phyloP scores from a whole-genome alignment of 1,284 basidiomycete genomes.

The Stereum hirsutum region DNA sequence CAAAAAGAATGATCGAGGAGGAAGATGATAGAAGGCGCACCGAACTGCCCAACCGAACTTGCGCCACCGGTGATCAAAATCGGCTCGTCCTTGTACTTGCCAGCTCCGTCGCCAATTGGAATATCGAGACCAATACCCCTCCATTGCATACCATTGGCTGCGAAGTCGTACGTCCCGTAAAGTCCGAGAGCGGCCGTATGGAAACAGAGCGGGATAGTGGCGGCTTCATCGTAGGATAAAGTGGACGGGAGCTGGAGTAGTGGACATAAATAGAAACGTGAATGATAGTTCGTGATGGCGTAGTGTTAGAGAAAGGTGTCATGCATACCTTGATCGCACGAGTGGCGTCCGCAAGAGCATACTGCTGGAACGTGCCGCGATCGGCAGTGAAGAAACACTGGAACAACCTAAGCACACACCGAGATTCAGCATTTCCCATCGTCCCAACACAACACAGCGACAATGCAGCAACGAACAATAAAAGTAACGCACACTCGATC shows the following conservation, averaged over 20 bases:
- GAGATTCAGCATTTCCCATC: too few relatives aligned
- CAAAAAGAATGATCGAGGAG: too few relatives aligned
- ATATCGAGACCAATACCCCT: too few relatives aligned
- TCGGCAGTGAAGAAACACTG: background rate
- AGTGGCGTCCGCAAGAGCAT: conserved; percentile 3
- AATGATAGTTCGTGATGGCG: too few relatives aligned
- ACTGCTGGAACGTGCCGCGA: conserved; percentile 8
- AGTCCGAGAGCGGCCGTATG: conserved; percentile 7
- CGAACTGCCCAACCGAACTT: conserved; percentile 22
- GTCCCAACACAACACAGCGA: too few relatives aligned
- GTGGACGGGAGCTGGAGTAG: conserved; percentile 6
- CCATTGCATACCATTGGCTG: too few relatives aligned
- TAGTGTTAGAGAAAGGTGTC: too few relatives aligned
- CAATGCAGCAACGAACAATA: too few relatives aligned
- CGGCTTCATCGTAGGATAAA: conserved; percentile 8
- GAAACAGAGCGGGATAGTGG: conserved; percentile 8
- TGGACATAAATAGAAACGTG: too few relatives aligned
- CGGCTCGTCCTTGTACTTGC: conserved; percentile 16
- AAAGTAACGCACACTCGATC: conserved; percentile 6
- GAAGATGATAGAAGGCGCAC: conserved; percentile 4
- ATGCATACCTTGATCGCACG: conserved; percentile 8
- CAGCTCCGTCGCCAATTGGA: too few relatives aligned
- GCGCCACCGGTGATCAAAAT: conserved; percentile 22
- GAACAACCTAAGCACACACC: too few relatives aligned
- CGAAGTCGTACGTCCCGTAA: too few relatives aligned